phyloP scores from a whole-genome alignment of 768 basidiomycete genomes.

The Pleurotus ostreatus region DNA sequence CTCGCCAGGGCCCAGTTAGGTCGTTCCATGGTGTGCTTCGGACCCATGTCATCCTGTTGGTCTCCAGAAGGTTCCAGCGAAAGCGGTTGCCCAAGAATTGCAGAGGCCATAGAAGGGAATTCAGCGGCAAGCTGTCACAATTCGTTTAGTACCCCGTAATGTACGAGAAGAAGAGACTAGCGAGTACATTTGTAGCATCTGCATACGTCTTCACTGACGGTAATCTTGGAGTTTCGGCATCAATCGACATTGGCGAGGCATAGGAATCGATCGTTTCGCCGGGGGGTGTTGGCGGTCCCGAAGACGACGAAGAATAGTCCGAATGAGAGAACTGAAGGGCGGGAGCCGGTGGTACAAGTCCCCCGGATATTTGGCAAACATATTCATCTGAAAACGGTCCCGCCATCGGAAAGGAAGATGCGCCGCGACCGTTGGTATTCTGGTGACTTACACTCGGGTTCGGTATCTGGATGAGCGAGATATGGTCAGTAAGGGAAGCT shows the following conservation, averaged over 20 bases:
- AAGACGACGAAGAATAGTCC: background rate
- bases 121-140: constrained; percentile 25
- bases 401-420: too few relatives aligned
- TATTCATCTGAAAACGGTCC: too few relatives aligned
- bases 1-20: constrained; percentile 34
- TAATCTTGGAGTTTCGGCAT: constrained; percentile 10
- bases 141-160: background rate
- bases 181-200: constrained; percentile 34
- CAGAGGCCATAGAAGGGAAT: constrained; percentile 28
- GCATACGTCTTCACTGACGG: constrained; percentile 30
- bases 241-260: too few relatives aligned
- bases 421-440: too few relatives aligned
- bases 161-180: background rate
- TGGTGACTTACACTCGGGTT: too few relatives aligned
- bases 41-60: constrained; percentile 4
- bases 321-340: too few relatives aligned
- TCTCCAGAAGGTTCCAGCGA: constrained; percentile 10
- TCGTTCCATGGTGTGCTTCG: constrained; percentile 21
- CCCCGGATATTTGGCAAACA: too few relatives aligned
- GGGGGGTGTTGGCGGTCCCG: background rate
- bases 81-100: constrained; percentile 28
- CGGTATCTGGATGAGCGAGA: too few relatives aligned
- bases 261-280: background rate
- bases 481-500: too few relatives aligned
- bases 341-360: too few relatives aligned